Evolutionary conservation across 2,329 filamentous ascomycete genomes (phyloP).

Genomic region (Aspergillus latus): DNA sequence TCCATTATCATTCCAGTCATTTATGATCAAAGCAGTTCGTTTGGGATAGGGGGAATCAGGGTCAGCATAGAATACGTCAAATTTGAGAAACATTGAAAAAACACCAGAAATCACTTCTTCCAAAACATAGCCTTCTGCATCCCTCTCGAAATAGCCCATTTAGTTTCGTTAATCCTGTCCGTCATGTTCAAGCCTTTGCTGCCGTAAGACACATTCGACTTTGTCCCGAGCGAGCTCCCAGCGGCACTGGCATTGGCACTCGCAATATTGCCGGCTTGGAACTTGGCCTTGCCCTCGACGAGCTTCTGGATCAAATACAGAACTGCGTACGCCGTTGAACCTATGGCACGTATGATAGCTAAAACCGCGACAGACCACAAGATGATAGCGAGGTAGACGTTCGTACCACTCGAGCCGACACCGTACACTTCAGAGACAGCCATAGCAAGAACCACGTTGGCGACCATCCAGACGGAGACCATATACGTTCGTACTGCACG

Average conservation of each 20-base stretch:
- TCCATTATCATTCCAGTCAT: conserved; percentile 14
- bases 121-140: conserved; percentile 42
- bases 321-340: conserved; percentile 75
- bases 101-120: conserved; percentile 31
- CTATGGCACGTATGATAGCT: conserved; percentile 84
- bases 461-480: conserved; percentile 91
- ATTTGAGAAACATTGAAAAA: conserved; percentile 4
- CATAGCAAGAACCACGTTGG: conserved; percentile 93
- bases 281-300: conserved; percentile 79
- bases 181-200: conserved; percentile 33
- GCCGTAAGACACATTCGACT: conserved; percentile 30
- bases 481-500: conserved; percentile 96
- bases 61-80: conserved; percentile 1
- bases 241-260: conserved; percentile 26
- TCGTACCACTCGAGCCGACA: conserved; percentile 68
- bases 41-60: conserved; percentile 7
- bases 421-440: conserved; percentile 83
- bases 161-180: conserved; percentile 37
- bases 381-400: conserved; percentile 90
- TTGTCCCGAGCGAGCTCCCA: conserved; percentile 21
- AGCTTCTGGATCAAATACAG: conserved; percentile 81
- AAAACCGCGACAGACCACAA: conserved; percentile 86
- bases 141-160: conserved; percentile 36
- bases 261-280: conserved; percentile 39
- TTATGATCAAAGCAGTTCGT: conserved; percentile 7